A percentile compares a stretch with the other conserved stretches of the same genome.
Conservation (phyloP, 108 stramenopile species). For the Nitzschia sp. region DNA sequence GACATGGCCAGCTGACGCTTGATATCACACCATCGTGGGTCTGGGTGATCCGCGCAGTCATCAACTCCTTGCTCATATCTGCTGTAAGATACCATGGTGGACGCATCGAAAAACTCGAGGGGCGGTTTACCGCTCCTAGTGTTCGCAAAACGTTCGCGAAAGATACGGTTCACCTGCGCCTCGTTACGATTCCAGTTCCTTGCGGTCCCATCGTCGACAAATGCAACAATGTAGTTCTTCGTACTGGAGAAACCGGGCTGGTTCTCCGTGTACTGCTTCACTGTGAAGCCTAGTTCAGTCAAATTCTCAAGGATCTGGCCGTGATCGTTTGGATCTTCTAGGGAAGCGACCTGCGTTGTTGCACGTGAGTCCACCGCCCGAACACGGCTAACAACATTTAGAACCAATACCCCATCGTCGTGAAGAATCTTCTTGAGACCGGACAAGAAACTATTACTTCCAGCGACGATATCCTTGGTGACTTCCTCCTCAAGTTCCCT, state of each 20-base stretch:
- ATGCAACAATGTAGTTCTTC: slow-evolving; percentile 24
- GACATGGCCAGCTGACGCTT: not conserved
- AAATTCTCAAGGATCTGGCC: slow-evolving; percentile 6
- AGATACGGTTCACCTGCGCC: slow-evolving; percentile 53
- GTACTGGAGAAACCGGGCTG: slow-evolving; percentile 21
- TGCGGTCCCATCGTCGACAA: slow-evolving; percentile 9
- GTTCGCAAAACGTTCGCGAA: slow-evolving; percentile 39
- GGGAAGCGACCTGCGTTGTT: not conserved
- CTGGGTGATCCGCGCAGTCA: not conserved
- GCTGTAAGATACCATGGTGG: slow-evolving; percentile 46
- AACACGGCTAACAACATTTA: slow-evolving; percentile 35
- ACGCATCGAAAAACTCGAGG: slow-evolving; percentile 61
- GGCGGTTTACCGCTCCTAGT: slow-evolving; percentile 39
- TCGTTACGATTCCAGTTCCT: slow-evolving; percentile 33
- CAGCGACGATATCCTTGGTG: slow-evolving; percentile 35
- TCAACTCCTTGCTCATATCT: not conserved
- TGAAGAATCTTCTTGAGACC: slow-evolving; percentile 47
- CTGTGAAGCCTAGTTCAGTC: slow-evolving; percentile 9
- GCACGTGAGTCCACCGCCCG: slow-evolving; percentile 1
- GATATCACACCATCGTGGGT: slow-evolving; percentile 4
- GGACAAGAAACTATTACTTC: slow-evolving; percentile 34
- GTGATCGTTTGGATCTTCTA: not conserved
- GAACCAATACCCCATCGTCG: slow-evolving; percentile 45
- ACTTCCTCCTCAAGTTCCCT: slow-evolving; percentile 28
- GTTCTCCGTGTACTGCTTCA: slow-evolving; percentile 26